Evolutionary conservation across 805 yeast genomes (phyloP).

Genomic region (Sugiyamaella chiloensis): DNA sequence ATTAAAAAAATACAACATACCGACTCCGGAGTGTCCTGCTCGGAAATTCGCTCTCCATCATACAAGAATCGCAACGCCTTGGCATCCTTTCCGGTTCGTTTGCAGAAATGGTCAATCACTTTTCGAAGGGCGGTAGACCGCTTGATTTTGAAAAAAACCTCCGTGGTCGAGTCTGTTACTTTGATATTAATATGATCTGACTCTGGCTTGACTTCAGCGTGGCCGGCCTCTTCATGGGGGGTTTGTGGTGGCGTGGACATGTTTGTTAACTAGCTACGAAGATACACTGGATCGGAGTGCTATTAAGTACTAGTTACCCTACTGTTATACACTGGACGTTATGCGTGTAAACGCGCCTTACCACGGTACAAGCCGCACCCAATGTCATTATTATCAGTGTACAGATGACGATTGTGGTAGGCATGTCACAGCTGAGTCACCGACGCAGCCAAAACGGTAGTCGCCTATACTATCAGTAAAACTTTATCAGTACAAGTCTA

Average conservation of each 20-base stretch:
- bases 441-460: too few species aligned
- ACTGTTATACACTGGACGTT: too few species aligned
- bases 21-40: slow-evolving; percentile 88
- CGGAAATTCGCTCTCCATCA: slow-evolving; percentile 87
- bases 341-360: too few species aligned
- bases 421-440: too few species aligned
- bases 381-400: too few species aligned
- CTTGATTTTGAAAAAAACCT: slow-evolving; percentile 93
- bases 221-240: slow-evolving; percentile 17
- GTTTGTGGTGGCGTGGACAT: slow-evolving; percentile 14
- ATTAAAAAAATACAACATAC: slow-evolving; percentile 25
- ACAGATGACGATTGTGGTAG: too few species aligned
- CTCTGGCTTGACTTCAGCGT: slow-evolving; percentile 56
- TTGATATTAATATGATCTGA: slow-evolving; percentile 84
- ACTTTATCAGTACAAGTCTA: too few species aligned
- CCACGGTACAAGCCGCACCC: too few species aligned
- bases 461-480: too few species aligned
- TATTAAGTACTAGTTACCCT: too few species aligned
- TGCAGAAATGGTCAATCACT: slow-evolving; percentile 96
- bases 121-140: slow-evolving; percentile 87
- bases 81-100: slow-evolving; percentile 90
- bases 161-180: slow-evolving; percentile 91
- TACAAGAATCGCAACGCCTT: slow-evolving; percentile 81
- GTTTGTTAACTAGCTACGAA: not conserved
- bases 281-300: too few species aligned